Base-by-base conservation (phyloP, 1,284 basidiomycete species). In the Cutaneotrichosporon sp. region DNA sequence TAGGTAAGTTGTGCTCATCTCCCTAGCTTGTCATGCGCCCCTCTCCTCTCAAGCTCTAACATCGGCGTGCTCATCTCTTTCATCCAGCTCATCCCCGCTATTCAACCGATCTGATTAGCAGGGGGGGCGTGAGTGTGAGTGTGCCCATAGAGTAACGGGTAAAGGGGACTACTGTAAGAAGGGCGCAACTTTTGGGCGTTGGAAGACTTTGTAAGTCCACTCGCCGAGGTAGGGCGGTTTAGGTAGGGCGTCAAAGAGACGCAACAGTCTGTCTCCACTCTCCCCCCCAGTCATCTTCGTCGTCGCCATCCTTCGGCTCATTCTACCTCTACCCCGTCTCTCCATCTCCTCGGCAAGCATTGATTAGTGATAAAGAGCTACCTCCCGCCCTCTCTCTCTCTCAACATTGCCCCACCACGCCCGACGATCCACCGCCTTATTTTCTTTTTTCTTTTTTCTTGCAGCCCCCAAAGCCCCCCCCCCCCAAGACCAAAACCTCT, bases 21-120 rank as follows among this genome's bases (percentile, higher is more conserved):
- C 62, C 4, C 42, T 16, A 14, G 56, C 56, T 58, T 58, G 38
- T 42, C 16, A 4, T 58, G 56, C 56, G 56, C 56, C 56, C 46
- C 56, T 21, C 56, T 38, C 42, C 10, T 18, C 26, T 8, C 26
- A 21, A 14, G 40, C 56, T 32, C 4, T 30, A 13, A 11, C 30
- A 18, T 18, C 11, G 42, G 16, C 18, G 18, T 22, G 22, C 47
- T 6, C 49, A 26, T 22, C 47, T 13, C 46, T 18, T 7, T 47
- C 8, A 8, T 7, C 8, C n/a, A 7, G 47, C 8, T 8, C 47
- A 49, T 49, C 47, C 47, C 21, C 32, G 53, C 13, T 4, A 7
- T 8, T 36, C 34, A 36, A 36, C n/a, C n/a, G 53, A 56, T 56
- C n/a, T 34, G 34, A 56, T 40, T 34, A 18, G n/a, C 53, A 56